Conservation (phyloP, 2,329 filamentous ascomycete genomes). For the Juglanconis sp. region DNA sequence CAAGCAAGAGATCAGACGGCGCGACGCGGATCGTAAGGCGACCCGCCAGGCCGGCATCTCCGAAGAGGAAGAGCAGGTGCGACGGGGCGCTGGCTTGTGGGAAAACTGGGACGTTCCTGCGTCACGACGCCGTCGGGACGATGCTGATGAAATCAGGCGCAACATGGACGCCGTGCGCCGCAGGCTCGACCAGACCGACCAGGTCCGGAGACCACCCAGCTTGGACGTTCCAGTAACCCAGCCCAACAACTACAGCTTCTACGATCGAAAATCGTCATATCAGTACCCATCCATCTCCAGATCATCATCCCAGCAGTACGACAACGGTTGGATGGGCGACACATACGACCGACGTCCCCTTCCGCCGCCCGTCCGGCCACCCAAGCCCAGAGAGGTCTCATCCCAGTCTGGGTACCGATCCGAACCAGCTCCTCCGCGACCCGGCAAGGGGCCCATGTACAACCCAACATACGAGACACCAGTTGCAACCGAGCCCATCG, state of each 20-base stretch:
- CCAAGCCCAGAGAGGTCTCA: constrained; percentile 22
- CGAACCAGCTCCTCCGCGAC: constrained; percentile 28
- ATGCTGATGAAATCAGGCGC: constrained; percentile 43
- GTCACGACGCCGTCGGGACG: constrained; percentile 24
- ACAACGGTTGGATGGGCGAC: constrained; percentile 17
- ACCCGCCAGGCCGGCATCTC: constrained; percentile 56
- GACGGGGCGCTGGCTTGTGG: constrained; percentile 45
- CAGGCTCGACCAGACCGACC: constrained; percentile 38
- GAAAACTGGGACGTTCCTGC: constrained; percentile 38
- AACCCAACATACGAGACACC: constrained; percentile 3
- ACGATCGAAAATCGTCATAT: constrained; percentile 34
- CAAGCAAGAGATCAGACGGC: constrained; percentile 65
- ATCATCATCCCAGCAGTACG: constrained; percentile 46
- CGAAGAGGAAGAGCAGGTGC: constrained; percentile 54
- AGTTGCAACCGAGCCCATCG: background rate
- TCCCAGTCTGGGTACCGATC: constrained; percentile 22
- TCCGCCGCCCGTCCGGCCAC: constrained; percentile 28
- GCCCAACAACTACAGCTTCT: background rate
- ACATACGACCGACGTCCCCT: background rate
- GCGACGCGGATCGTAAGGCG: constrained; percentile 59
- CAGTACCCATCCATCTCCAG: constrained; percentile 56
- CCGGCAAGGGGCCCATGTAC: constrained; percentile 33
- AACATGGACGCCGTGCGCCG: constrained; percentile 54
- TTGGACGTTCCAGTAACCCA: background rate
- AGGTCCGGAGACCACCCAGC: constrained; percentile 20